Evolutionary conservation across 176 grass and related monocot genomes (phyloP).

Genomic region (Pontederia paniculata): DNA sequence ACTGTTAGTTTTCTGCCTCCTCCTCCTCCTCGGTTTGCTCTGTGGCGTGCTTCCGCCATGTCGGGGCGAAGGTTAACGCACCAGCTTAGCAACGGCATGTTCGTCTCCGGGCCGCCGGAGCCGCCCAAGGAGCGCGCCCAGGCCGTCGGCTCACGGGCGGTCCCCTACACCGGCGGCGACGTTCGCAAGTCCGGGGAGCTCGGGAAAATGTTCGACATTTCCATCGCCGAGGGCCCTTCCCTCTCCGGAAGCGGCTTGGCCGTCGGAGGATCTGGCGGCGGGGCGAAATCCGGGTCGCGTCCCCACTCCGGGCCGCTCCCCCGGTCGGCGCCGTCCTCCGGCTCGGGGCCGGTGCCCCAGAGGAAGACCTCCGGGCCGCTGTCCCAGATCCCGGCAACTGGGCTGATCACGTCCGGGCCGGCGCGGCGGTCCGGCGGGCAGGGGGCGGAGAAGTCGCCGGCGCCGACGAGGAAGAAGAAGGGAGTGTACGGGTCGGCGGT

Average conservation of each 20-base stretch:
- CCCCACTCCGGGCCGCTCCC: conserved; percentile 36
- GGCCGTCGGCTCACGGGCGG: conserved; percentile 35
- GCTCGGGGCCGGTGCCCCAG: conserved; percentile 5
- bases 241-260: conserved; percentile 21
- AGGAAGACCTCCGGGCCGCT: conserved; percentile 45
- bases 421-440: conserved; percentile 26
- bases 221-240: conserved; percentile 11
- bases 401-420: conserved; percentile 56
- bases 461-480: conserved; percentile 2
- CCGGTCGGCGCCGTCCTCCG: conserved; percentile 32
- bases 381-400: conserved; percentile 50
- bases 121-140: conserved; percentile 36
- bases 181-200: conserved; percentile 55
- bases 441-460: neutral
- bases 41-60: conserved; percentile 1
- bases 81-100: conserved; percentile 67
- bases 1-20: neutral
- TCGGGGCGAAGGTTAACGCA: conserved; percentile 27
- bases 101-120: conserved; percentile 80
- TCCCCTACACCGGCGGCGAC: conserved; percentile 84
- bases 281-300: conserved; percentile 17
- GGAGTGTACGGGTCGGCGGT: conserved; percentile 2
- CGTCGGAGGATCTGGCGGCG: neutral
- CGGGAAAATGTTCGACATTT: conserved; percentile 84
- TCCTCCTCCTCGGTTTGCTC: neutral